Percentiles rank a stretch among this genome's conserved stretches.
These are phyloP conservation scores for Mortierella sp. DNA, from an alignment of 371 early-diverging fungal species.

Conservation along the genomic window DNA sequence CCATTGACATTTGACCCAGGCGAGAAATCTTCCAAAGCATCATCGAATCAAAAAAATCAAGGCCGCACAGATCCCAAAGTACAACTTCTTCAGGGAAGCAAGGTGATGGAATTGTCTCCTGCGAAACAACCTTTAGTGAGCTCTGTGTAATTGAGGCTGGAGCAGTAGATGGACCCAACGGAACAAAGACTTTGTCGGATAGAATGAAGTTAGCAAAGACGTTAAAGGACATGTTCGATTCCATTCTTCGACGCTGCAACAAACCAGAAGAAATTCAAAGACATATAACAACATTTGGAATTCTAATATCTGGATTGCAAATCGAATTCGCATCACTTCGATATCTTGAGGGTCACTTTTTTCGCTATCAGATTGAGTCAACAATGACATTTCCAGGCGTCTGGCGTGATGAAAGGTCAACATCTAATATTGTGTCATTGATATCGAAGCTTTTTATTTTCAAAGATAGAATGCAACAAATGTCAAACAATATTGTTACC, in stretches of 20 bases:
- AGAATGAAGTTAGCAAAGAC: background rate
- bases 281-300: background rate
- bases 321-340: background rate
- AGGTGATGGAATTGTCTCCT: background rate
- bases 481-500: background rate
- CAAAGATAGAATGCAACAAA: background rate
- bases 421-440: slow-evolving; percentile 3
- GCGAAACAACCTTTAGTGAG: background rate
- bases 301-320: background rate
- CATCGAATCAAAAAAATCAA: background rate
- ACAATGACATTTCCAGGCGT: background rate
- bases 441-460: background rate
- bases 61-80: background rate
- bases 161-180: background rate
- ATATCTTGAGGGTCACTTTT: background rate
- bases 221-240: background rate
- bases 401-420: background rate
- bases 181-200: background rate
- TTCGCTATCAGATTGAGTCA: background rate
- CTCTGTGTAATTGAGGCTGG: background rate
- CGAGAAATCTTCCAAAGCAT: background rate
- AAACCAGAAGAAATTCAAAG: background rate
- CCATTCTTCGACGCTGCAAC: background rate
- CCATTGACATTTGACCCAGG: background rate
- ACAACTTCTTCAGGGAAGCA: background rate